Conservation (phyloP, 805 yeast genomes). For the Saccharomyces jurei region DNA sequence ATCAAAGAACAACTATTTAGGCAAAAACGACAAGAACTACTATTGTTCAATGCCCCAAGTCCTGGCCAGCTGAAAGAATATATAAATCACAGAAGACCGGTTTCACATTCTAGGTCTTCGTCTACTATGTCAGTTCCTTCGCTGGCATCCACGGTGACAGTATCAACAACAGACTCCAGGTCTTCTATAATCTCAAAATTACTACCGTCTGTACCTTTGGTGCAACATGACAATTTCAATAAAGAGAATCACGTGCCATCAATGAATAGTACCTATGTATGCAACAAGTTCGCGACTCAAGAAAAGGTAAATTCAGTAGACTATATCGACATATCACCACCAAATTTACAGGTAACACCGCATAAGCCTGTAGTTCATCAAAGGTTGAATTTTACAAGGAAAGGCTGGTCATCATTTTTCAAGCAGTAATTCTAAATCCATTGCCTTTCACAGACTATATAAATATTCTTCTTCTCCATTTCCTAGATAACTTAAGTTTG, state of each 20-base stretch:
- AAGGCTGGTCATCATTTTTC: not conserved
- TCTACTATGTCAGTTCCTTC: constrained; percentile 33
- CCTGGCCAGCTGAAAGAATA: constrained; percentile 10
- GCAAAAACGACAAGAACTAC: constrained; percentile 21
- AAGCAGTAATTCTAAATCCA: not conserved
- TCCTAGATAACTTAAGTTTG: not conserved
- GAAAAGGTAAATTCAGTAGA: not conserved
- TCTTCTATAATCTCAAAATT: not conserved
- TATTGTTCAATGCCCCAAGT: constrained; percentile 18
- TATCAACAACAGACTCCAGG: constrained; percentile 11
- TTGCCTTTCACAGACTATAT: not conserved
- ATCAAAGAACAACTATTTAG: constrained; percentile 43
- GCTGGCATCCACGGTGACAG: constrained; percentile 34
- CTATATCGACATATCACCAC: not conserved
- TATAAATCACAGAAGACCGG: constrained; percentile 3
- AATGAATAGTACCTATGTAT: not conserved
- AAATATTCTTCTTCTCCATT: not conserved
- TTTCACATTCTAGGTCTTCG: constrained; percentile 23
- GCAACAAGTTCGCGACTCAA: not conserved
- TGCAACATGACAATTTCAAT: not conserved
- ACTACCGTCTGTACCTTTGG: not conserved
- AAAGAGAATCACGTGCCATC: not conserved
- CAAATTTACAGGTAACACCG: not conserved
- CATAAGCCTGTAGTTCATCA: not conserved
- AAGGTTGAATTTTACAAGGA: not conserved